Evolutionary conservation across 2,329 filamentous ascomycete species (phyloP).

Genomic region (Pseudogymnoascus sp.): DNA sequence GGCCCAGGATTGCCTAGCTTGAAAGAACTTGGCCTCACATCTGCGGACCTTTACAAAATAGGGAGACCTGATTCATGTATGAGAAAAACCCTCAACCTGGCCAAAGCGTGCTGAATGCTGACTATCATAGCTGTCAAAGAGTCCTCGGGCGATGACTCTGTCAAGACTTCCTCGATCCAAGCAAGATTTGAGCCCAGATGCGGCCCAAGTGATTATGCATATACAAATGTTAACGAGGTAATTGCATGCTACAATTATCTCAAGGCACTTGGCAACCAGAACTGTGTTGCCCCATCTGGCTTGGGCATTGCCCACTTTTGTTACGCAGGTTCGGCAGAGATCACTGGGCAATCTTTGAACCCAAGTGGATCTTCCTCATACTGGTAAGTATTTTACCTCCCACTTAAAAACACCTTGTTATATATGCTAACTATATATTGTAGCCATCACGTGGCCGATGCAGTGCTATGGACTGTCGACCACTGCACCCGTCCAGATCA

Average conservation of each 20-base stretch:
- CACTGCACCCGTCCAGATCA: not conserved
- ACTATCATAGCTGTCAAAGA: not conserved
- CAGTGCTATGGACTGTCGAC: not conserved
- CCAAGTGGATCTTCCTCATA: not conserved
- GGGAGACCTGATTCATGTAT: not conserved
- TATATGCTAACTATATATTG: not conserved
- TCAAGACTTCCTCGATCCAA: not conserved
- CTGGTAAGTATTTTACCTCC: not conserved
- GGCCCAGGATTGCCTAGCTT: not conserved
- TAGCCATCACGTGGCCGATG: not conserved
- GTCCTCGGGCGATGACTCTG: not conserved
- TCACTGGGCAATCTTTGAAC: not conserved
- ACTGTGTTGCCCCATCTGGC: not conserved
- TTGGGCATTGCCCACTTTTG: not conserved
- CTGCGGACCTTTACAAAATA: not conserved
- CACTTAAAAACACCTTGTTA: not conserved
- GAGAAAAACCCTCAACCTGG: not conserved
- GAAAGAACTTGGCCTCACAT: not conserved
- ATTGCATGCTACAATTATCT: constrained; percentile 4
- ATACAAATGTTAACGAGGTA: not conserved
- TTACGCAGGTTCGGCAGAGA: not conserved
- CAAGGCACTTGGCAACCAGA: not conserved
- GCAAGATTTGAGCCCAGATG: not conserved
- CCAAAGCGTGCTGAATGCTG: not conserved
- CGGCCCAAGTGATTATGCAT: not conserved